phyloP scores from a whole-genome alignment of 1,139 yeast genomes.

The Wickerhamomyces sp. region DNA sequence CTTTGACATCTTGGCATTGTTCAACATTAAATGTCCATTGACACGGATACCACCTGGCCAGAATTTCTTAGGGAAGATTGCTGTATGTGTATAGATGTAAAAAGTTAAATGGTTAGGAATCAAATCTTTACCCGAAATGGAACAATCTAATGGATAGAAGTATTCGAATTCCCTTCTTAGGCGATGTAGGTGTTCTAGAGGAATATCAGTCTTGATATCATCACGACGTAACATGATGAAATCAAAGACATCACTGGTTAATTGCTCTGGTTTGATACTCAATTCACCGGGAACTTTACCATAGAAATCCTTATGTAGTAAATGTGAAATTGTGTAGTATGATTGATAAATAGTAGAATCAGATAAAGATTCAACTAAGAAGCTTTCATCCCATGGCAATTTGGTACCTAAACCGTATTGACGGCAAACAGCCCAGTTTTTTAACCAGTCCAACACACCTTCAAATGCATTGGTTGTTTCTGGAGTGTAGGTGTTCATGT shows the following conservation, averaged over 20 bases:
- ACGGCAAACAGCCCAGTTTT: conserved; percentile 98
- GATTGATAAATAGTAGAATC: conserved; percentile 97
- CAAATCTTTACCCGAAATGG: conserved; percentile 94
- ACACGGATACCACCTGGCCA: conserved; percentile 97
- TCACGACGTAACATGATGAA: conserved; percentile 78
- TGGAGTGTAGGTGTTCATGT: conserved; percentile 74
- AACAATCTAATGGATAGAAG: conserved; percentile 88
- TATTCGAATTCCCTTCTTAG: conserved; percentile 93
- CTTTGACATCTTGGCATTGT: conserved; percentile 97
- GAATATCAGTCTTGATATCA: conserved; percentile 53
- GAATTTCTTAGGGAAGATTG: conserved; percentile 80
- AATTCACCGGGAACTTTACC: conserved; percentile 75
- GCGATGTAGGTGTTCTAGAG: conserved; percentile 59
- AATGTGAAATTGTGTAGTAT: conserved; percentile 85
- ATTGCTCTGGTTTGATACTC: conserved; percentile 70
- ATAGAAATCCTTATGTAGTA: conserved; percentile 81
- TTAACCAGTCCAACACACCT: conserved; percentile 93
- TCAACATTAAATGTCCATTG: conserved; percentile 92
- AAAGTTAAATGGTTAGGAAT: conserved; percentile 96
- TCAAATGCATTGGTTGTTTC: conserved; percentile 93
- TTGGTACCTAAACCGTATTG: conserved; percentile 94
- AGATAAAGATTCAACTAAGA: conserved; percentile 89
- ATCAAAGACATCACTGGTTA: conserved; percentile 94
- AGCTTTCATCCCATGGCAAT: conserved; percentile 96
- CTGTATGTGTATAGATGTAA: conserved; percentile 89